A percentile compares a stretch with the other conserved stretches of the same genome.
Evolutionary conservation across 225 moss, liverwort and hornwort species (phyloP).

Genomic region (Rhytidiadelphus loreus): DNA sequence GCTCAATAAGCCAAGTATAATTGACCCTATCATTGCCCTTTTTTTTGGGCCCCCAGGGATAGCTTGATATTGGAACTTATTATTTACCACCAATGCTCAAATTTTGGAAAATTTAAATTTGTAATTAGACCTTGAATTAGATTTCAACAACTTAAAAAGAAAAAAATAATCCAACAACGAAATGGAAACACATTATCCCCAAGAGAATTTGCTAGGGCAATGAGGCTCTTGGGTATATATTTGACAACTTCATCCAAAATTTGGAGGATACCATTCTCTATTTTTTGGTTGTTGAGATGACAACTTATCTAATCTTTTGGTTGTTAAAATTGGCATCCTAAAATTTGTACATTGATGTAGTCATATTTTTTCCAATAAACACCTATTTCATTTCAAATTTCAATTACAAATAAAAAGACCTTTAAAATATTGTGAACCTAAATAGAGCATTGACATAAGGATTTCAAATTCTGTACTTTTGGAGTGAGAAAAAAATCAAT

Average conservation of each 20-base stretch:
- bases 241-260: background rate
- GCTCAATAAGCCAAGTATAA: background rate
- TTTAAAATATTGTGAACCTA: background rate
- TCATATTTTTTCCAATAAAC: no score
- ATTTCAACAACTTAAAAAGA: background rate
- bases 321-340: background rate
- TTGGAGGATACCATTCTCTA: background rate
- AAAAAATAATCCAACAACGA: background rate
- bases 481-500: background rate
- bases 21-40: background rate
- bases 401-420: background rate
- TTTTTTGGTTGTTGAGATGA: background rate
- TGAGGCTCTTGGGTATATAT: fast-evolving
- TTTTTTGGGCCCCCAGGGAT: fast-evolving
- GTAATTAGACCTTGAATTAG: background rate
- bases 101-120: background rate
- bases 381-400: no score
- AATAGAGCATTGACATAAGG: fast-evolving
- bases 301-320: background rate
- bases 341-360: no score
- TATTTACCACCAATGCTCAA: no score
- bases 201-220: background rate
- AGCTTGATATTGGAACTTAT: background rate
- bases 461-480: background rate
- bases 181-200: background rate